Evolutionary conservation across 148 eudicot genomes (phyloP), one percentile per base, ranked within the genome.

Genomic region (Silene uniflora): DNA sequence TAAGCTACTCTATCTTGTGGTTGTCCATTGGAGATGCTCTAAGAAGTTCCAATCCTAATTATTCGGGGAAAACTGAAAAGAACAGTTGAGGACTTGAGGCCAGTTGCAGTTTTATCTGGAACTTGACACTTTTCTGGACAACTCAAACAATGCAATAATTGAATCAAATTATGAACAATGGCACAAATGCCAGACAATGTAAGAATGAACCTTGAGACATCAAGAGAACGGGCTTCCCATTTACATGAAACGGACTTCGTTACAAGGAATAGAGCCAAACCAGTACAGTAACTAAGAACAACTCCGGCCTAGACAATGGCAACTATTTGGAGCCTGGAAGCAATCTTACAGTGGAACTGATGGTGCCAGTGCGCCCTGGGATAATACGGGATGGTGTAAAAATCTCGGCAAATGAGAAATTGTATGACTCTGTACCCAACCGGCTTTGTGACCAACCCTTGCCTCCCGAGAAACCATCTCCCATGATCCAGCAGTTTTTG

Each of bases 401-500:
- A 29, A 93, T 83, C 84, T 91, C 85, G 7, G 87, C 84, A 22
- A 90, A 83, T 4, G 97, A 87, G 11, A 91, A 21, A 29, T 85
- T 87, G 74, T 88, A 90, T 1, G 95, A 85, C 79, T 93, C 97
- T 0, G 91, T 83, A 21, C 97, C 97, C 75, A 93, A 77, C 9
- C 91, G 90, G 75, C 98, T 93, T 73, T 90, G 95, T 67, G 85
- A 74, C 98, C 97, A 93, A 8, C 98, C 98, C 66, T 71, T 87
- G 83, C 97, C 74, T 81, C 98, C 98, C 0, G 93, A 94, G 84
- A 94, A 94, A 55, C 98, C 98, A 79, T 90, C 98, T 0, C 79
- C 72, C 85, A 94, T 87, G 24, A 89, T 83, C 93, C 95, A 94
- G 35, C 84, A 69, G 81, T 90, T 94, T 39, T 87, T 89, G 83